Percentiles rank a stretch among this genome's conserved stretches.
Evolutionary conservation across 1,284 basidiomycete genomes (phyloP).

Genomic region (Phellinidium pouzarii): DNA sequence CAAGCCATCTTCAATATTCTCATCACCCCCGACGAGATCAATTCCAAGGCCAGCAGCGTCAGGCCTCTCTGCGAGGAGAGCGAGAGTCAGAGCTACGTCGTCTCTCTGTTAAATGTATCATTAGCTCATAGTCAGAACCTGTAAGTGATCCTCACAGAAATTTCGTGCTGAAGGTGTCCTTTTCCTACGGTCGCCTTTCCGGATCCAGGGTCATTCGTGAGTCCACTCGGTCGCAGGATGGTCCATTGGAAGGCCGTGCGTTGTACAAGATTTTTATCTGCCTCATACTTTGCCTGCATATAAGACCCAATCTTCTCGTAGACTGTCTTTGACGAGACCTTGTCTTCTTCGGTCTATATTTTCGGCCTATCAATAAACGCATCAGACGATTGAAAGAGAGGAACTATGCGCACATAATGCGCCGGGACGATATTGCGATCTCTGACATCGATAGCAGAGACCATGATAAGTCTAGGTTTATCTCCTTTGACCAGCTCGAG

Average conservation of each 20-base stretch:
- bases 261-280: conserved; percentile 58
- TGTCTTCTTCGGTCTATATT: conserved; percentile 42
- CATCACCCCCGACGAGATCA: conserved; percentile 56
- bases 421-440: conserved; percentile 44
- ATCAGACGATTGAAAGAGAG: background rate
- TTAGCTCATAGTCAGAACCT: background rate
- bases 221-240: conserved; percentile 59
- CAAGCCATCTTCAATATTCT: conserved; percentile 41
- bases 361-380: background rate
- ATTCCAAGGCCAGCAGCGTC: conserved; percentile 56
- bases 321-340: conserved; percentile 36
- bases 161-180: conserved; percentile 43
- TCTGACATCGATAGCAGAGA: conserved; percentile 61
- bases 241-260: conserved; percentile 62
- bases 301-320: conserved; percentile 41
- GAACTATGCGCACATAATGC: conserved; percentile 44
- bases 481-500: conserved; percentile 45
- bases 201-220: conserved; percentile 48
- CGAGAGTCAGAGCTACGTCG: conserved; percentile 53
- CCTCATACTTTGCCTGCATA: conserved; percentile 61
- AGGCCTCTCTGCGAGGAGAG: conserved; percentile 46
- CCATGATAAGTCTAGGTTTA: conserved; percentile 52
- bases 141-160: conserved; percentile 34
- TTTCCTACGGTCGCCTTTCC: conserved; percentile 50
- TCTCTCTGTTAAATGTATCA: conserved; percentile 37